Conservation (phyloP, 2,329 filamentous ascomycete species). For the Clarireedia hainanense region DNA sequence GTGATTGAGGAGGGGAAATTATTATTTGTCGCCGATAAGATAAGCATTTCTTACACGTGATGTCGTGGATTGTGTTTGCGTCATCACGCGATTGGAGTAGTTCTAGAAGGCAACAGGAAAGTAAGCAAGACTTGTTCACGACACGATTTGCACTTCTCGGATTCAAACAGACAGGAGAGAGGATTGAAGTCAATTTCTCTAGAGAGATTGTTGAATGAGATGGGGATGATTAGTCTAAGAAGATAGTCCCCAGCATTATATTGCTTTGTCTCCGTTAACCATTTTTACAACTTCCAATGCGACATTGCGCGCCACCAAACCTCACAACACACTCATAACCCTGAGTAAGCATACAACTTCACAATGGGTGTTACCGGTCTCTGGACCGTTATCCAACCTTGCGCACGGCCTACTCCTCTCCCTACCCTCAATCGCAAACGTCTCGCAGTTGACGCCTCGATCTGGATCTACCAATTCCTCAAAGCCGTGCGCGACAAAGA, state of each 20-base stretch:
- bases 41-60: conserved; percentile 5
- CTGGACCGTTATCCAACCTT: conserved; percentile 93
- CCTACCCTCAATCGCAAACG: conserved; percentile 94
- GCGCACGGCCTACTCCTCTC: conserved; percentile 90
- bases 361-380: conserved; percentile 95
- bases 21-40: conserved; percentile 9
- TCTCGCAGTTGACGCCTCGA: conserved; percentile 93
- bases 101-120: background rate
- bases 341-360: background rate
- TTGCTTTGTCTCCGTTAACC: too few species aligned
- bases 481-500: conserved; percentile 98
- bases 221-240: background rate
- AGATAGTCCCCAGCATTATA: too few species aligned
- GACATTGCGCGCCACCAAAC: background rate
- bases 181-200: background rate
- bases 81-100: conserved; percentile 2
- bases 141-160: too few species aligned
- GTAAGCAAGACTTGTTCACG: background rate
- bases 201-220: background rate
- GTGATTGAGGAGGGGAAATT: background rate
- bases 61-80: conserved; percentile 2
- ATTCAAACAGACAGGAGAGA: background rate
- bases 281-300: background rate
- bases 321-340: background rate
- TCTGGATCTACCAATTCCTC: conserved; percentile 99